Evolutionary conservation across 2,329 filamentous ascomycete genomes (phyloP).

Genomic region (Hypoxylon sp.): DNA sequence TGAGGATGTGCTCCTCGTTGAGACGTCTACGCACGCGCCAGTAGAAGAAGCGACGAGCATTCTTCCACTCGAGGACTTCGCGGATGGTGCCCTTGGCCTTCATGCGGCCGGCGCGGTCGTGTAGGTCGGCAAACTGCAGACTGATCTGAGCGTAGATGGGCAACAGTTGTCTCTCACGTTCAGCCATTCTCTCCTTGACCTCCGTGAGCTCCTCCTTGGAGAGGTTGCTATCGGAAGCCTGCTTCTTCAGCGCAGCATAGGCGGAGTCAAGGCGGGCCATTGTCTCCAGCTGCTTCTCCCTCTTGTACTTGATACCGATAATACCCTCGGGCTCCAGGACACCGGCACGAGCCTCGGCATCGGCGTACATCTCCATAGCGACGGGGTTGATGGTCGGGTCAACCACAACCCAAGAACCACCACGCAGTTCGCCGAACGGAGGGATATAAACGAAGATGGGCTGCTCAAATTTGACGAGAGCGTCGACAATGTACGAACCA

Average conservation of each 20-base stretch:
- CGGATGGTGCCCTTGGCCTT: constrained; percentile 97
- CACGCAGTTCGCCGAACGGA: constrained; percentile 94
- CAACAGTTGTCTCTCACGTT: constrained; percentile 88
- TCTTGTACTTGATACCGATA: constrained; percentile 97
- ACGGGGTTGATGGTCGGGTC: constrained; percentile 98
- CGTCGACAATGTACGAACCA: constrained; percentile 98
- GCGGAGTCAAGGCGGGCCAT: constrained; percentile 93
- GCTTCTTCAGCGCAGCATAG: constrained; percentile 87
- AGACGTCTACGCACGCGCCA: constrained; percentile 97
- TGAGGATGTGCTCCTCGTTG: constrained; percentile 97
- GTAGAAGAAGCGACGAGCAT: constrained; percentile 98
- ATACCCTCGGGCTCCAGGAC: constrained; percentile 98
- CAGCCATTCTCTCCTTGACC: constrained; percentile 86
- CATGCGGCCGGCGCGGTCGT: constrained; percentile 98
- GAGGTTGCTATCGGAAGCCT: constrained; percentile 75
- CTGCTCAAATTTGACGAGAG: constrained; percentile 98
- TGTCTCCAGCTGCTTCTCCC: constrained; percentile 95
- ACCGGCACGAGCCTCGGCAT: constrained; percentile 93
- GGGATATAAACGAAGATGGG: constrained; percentile 99
- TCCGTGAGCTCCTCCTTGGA: constrained; percentile 79
- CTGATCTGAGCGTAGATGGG: constrained; percentile 96
- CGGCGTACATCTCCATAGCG: constrained; percentile 99
- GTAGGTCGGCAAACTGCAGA: constrained; percentile 96
- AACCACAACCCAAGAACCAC: constrained; percentile 99
- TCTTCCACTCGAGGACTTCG: constrained; percentile 83